Conservation (phyloP, 495 filamentous ascomycete genomes). For the Staphylotrichum longicolle region DNA sequence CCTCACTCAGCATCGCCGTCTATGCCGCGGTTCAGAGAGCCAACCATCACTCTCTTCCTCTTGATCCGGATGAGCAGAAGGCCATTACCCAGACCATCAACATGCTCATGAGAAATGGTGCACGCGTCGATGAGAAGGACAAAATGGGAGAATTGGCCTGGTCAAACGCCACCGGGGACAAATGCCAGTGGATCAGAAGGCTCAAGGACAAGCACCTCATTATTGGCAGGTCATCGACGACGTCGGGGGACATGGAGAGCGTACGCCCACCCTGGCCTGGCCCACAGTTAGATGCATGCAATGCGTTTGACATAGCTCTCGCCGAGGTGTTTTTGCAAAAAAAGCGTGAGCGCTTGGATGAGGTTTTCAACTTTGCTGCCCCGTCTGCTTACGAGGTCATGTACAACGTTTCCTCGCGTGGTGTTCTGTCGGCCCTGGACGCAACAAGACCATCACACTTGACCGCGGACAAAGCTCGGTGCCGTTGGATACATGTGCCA, state of each 20-base stretch:
- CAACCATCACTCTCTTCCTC: neutral
- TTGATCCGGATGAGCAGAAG: conserved; percentile 11
- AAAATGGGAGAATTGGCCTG: conserved; percentile 13
- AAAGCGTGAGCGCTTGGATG: conserved; percentile 17
- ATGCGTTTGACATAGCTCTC: conserved; percentile 20
- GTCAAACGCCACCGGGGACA: conserved; percentile 14
- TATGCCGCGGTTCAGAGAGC: conserved; percentile 14
- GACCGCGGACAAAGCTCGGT: conserved; percentile 15
- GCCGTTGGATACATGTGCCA: conserved; percentile 23
- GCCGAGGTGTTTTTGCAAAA: conserved; percentile 22
- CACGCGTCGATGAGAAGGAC: conserved; percentile 17
- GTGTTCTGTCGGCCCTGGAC: conserved; percentile 8
- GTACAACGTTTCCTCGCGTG: conserved; percentile 5
- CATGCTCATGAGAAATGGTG: conserved; percentile 18
- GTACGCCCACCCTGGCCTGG: conserved; percentile 13
- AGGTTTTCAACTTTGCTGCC: conserved; percentile 22
- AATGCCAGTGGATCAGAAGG: conserved; percentile 18
- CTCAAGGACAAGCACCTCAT: conserved; percentile 22
- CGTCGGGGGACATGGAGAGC: neutral
- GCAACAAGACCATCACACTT: conserved; percentile 14
- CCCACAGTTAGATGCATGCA: conserved; percentile 17
- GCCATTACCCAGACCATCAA: conserved; percentile 21
- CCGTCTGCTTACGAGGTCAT: conserved; percentile 17
- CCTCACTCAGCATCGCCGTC: conserved; percentile 19
- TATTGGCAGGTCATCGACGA: conserved; percentile 19